Percentiles rank a stretch among this genome's conserved stretches.
Conservation (phyloP, 2,329 filamentous ascomycete species). For the Pleomassaria siparia region DNA sequence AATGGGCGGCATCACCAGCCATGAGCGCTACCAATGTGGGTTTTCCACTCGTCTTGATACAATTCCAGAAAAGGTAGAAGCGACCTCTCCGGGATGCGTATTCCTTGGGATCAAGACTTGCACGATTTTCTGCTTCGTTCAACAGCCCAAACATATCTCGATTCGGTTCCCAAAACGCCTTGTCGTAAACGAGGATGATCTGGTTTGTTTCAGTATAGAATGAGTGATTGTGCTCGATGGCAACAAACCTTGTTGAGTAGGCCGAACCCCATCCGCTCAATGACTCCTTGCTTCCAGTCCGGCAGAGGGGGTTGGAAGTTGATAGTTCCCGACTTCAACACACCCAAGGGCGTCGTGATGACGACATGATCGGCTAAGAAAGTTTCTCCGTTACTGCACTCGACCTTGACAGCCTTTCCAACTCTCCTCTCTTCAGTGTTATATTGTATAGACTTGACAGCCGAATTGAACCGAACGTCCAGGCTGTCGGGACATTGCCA, state of each 20-base stretch:
- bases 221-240: neutral
- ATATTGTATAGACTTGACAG: conserved; percentile 74
- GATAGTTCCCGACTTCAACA: conserved; percentile 80
- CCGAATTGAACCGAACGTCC: conserved; percentile 72
- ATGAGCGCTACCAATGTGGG: conserved; percentile 87
- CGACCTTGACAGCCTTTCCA: conserved; percentile 39
- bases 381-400: conserved; percentile 74
- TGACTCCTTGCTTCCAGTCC: conserved; percentile 77
- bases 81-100: conserved; percentile 80
- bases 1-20: conserved; percentile 90
- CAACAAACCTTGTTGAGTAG: conserved; percentile 79
- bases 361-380: conserved; percentile 90
- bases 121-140: conserved; percentile 67
- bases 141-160: conserved; percentile 94
- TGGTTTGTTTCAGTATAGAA: conserved; percentile 19
- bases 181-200: conserved; percentile 82
- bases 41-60: conserved; percentile 82
- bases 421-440: conserved; percentile 14
- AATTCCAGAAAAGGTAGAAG: conserved; percentile 98
- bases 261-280: conserved; percentile 85
- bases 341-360: conserved; percentile 84
- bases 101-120: conserved; percentile 76
- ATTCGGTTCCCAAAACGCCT: conserved; percentile 86
- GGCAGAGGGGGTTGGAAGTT: conserved; percentile 91
- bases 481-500: conserved; percentile 75